Conservation (phyloP, 2,329 filamentous ascomycete genomes). For the Botrytis porri region DNA sequence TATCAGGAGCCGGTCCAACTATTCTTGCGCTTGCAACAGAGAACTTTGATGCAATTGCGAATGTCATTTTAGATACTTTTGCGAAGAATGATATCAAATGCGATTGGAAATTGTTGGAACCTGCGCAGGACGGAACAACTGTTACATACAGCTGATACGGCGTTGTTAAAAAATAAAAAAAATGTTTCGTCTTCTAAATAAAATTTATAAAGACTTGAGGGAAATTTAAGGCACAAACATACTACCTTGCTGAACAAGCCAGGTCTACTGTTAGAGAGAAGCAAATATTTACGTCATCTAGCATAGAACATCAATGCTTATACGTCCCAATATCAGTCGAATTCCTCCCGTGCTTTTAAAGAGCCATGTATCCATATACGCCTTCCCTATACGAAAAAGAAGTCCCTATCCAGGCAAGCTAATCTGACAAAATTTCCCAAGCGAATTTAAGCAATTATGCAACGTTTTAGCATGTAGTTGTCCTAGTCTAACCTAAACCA, state of each 20-base stretch:
- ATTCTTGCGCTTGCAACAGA: constrained; percentile 89
- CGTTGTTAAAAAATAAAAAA: not conserved
- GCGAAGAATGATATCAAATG: constrained; percentile 71
- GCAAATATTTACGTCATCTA: not conserved
- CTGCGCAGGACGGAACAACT: constrained; percentile 63
- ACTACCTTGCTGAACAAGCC: constrained; percentile 4
- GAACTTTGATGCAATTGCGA: constrained; percentile 84
- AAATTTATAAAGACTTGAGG: not conserved
- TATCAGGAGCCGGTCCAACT: constrained; percentile 92
- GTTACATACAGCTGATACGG: constrained; percentile 33
- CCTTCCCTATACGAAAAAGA: not conserved
- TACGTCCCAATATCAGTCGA: not conserved
- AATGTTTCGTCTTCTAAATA: not conserved
- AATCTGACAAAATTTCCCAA: not conserved
- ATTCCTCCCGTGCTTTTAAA: constrained; percentile 1
- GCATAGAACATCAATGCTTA: not conserved
- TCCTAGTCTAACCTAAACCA: constrained; percentile 51
- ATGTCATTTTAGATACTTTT: constrained; percentile 73
- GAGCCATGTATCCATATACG: constrained; percentile 5
- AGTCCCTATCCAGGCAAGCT: not conserved
- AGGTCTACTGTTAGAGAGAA: not conserved
- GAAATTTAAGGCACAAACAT: not conserved
- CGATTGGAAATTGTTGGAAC: constrained; percentile 83
- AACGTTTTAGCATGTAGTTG: not conserved
- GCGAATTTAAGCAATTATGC: constrained; percentile 1